phyloP scores from a whole-genome alignment of 148 eudicot genomes.

The Cornus kousa region DNA sequence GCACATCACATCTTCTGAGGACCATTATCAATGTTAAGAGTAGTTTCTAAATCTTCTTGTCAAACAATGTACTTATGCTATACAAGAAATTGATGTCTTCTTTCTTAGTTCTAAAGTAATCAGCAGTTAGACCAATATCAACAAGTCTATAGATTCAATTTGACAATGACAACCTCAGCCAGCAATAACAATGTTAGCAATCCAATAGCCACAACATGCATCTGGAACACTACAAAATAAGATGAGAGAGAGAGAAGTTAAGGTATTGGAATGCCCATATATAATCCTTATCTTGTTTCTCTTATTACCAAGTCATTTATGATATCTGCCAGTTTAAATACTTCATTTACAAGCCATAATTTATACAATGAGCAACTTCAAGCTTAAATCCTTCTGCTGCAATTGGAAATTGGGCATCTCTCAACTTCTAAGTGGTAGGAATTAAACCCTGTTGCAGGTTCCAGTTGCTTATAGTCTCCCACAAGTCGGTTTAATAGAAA shows the following conservation, averaged over 20 bases:
- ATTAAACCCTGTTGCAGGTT: background rate
- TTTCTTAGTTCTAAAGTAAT: background rate
- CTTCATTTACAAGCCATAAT: too few relatives aligned
- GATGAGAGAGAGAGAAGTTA: background rate
- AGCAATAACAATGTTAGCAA: background rate
- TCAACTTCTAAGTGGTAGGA: background rate
- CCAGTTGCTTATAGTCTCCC: background rate
- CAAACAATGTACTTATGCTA: background rate
- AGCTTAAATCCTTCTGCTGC: background rate
- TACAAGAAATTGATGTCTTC: background rate
- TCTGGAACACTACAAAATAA: background rate
- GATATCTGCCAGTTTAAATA: too few relatives aligned
- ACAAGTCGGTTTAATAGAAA: background rate
- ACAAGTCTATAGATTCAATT: too few relatives aligned
- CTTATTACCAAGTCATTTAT: background rate
- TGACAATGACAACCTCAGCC: too few relatives aligned
- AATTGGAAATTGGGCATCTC: background rate
- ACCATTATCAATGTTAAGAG: background rate
- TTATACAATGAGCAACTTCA: background rate
- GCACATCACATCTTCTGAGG: background rate
- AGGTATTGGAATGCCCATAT: background rate
- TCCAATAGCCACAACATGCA: background rate
- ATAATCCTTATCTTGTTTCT: background rate
- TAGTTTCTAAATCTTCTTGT: too few relatives aligned
- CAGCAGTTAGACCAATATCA: too few relatives aligned